Conservation (phyloP, 2,329 filamentous ascomycete species). For the Paecilomyces sp. region DNA sequence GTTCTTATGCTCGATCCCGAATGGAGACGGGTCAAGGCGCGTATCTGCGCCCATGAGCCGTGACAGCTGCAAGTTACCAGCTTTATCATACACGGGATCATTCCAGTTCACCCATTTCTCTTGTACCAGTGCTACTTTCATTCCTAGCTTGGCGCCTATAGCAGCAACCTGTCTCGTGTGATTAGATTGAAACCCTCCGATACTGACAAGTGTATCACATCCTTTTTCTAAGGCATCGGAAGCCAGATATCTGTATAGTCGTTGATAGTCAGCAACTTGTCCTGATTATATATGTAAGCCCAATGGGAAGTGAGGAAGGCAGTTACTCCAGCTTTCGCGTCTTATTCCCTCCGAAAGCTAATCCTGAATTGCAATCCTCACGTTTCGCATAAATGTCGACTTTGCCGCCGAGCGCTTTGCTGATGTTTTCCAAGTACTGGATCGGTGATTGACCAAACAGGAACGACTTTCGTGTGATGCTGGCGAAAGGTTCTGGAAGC, state of each 20-base stretch:
- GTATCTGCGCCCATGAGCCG: conserved; percentile 61
- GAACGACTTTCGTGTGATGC: background rate
- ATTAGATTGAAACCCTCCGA: conserved; percentile 64
- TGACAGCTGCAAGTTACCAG: conserved; percentile 66
- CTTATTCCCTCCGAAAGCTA: conserved; percentile 65
- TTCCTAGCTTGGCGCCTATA: conserved; percentile 51
- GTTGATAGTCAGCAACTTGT: background rate
- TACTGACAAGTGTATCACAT: conserved; percentile 57
- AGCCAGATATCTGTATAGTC: background rate
- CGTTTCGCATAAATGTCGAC: conserved; percentile 64
- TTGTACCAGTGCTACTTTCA: conserved; percentile 48
- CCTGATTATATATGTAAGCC: too few relatives aligned
- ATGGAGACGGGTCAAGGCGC: conserved; percentile 51
- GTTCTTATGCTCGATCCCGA: conserved; percentile 63
- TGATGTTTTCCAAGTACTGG: conserved; percentile 37
- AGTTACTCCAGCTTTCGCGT: conserved; percentile 61
- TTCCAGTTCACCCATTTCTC: conserved; percentile 62
- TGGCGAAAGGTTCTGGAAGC: background rate
- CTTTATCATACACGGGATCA: conserved; percentile 53
- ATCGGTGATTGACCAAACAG: background rate
- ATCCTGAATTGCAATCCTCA: conserved; percentile 62
- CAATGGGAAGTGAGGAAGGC: conserved; percentile 36
- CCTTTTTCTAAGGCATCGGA: conserved; percentile 52
- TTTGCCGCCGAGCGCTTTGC: conserved; percentile 51
- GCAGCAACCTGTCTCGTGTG: conserved; percentile 63